A percentile compares a stretch with the other conserved stretches of the same genome.
Evolutionary conservation across 305 asterid genomes (phyloP).

Genomic region (Salvia sclarea): DNA sequence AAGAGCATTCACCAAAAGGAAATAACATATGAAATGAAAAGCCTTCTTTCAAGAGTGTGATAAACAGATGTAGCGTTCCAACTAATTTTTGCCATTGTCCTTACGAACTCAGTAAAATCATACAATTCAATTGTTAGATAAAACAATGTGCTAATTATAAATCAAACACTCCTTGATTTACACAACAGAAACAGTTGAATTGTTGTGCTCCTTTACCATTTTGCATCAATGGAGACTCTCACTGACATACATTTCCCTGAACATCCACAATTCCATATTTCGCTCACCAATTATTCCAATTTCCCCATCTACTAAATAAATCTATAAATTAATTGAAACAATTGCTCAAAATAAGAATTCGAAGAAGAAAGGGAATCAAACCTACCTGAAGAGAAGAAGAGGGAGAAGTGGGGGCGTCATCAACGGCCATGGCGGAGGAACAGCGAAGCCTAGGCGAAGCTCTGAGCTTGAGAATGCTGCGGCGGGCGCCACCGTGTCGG

Average conservation of each 20-base stretch:
- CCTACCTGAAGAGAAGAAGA: conserved; percentile 48
- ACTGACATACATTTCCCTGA: background rate
- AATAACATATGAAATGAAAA: background rate
- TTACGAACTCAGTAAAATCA: background rate
- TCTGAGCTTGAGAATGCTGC: conserved; percentile 29
- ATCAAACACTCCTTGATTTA: background rate
- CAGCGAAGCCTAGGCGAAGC: conserved; percentile 35
- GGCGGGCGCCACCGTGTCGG: conserved; percentile 35
- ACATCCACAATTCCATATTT: background rate
- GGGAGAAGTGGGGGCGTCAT: conserved; percentile 46
- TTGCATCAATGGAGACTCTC: background rate
- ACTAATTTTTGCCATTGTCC: background rate
- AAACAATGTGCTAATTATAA: background rate
- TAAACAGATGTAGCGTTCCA: conserved; percentile 2
- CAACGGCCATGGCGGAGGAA: conserved; percentile 55
- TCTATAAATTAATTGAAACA: background rate
- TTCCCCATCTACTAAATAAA: conserved; percentile 2
- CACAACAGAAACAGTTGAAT: background rate
- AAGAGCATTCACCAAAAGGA: conserved; percentile 11
- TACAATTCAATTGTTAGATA: background rate
- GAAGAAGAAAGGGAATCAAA: background rate
- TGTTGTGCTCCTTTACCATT: background rate
- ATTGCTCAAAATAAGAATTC: background rate
- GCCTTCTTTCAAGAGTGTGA: background rate
- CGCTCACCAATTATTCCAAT: conserved; percentile 12